Evolutionary conservation across 768 basidiomycete species (phyloP), one percentile per base, ranked within the genome.

Genomic region (Leccinum variicolor): DNA sequence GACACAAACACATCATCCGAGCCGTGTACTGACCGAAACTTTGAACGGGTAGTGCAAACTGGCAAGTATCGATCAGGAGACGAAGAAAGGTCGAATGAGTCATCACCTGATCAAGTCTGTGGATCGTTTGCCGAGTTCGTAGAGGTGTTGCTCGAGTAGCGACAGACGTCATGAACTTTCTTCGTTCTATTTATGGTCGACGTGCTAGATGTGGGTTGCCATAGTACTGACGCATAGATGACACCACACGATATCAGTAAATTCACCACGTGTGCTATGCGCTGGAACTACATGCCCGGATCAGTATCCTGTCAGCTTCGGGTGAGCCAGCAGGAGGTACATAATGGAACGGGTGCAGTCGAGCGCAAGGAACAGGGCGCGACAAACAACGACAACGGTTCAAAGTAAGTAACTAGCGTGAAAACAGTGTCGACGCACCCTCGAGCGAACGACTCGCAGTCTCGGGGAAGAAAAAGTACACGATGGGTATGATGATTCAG

Each of bases 31-130:
- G 47, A 55, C 33, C 31, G 2, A 0, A 4, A n/a, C n/a, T 19
- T 7, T 11, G 43, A 15, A 26, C 33, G 28, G 45, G 48, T 26
- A 84, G 87, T 88, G 23, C 78, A 76, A 64, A 86, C 87, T 6
- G 88, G 89, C 11, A 90, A 89, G 64, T 89, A 87, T 65, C 76
- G 87, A 3, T 19, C 71, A 4, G 86, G 84, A 3, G 84, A 86
- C 62, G 88, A 89, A 67, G 53, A 46, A 6, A 73, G 70, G 54
- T 53, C 60, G 15, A 77, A 75, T 0, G 60, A 70, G 2, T 60
- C 65, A 6, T 74, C 79, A 28, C 84, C 84, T 3, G 81, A 86
- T 66, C 80, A 81, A 60, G 70, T 84, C 3, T 79, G 66, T 53
- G 80, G 80, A 28, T 79, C 75, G 4, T 86, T 88, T 62, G 74